Evolutionary conservation across 192 early-diverging fungal species (phyloP).

Genomic region (Rhizoclosmatium globosum): DNA sequence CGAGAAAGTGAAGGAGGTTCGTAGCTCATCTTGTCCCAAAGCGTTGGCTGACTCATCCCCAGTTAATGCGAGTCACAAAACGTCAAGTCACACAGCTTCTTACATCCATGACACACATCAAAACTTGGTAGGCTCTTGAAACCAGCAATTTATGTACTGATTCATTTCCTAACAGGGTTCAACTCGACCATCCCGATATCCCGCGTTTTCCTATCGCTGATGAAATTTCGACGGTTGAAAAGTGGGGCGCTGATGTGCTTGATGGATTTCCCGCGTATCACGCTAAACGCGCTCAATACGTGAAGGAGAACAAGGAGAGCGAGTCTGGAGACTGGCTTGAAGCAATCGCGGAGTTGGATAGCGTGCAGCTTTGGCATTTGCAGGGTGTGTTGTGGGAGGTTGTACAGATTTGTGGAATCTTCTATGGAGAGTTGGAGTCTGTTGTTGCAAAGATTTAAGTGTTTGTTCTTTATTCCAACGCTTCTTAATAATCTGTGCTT

Average conservation of each 20-base stretch:
- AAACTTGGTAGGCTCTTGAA: not conserved
- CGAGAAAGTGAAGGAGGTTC: constrained; percentile 12
- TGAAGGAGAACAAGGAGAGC: not conserved
- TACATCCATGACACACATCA: not conserved
- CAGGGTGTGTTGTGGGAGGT: not conserved
- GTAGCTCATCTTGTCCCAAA: not conserved
- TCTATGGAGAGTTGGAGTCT: not conserved
- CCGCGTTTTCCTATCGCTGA: not conserved
- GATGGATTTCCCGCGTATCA: constrained; percentile 14
- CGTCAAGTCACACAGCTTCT: not conserved
- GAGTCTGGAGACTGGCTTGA: not conserved
- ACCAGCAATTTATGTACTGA: not conserved
- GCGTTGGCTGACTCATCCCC: not conserved
- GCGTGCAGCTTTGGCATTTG: constrained; percentile 5
- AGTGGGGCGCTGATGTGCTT: constrained; percentile 2
- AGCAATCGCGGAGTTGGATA: constrained; percentile 3
- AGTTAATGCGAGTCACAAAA: constrained; percentile 9
- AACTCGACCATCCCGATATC: not conserved
- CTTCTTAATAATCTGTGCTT: no score
- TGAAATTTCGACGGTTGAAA: constrained; percentile 7
- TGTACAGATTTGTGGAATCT: not conserved
- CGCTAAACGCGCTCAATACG: not conserved
- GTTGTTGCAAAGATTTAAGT: constrained; percentile 2
- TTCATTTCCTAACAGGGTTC: not conserved
- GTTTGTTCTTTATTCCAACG: not conserved